These are phyloP conservation scores for Sanghuangporus baumii DNA, from an alignment of 1,284 basidiomycete genomes.

Conservation along the genomic window DNA sequence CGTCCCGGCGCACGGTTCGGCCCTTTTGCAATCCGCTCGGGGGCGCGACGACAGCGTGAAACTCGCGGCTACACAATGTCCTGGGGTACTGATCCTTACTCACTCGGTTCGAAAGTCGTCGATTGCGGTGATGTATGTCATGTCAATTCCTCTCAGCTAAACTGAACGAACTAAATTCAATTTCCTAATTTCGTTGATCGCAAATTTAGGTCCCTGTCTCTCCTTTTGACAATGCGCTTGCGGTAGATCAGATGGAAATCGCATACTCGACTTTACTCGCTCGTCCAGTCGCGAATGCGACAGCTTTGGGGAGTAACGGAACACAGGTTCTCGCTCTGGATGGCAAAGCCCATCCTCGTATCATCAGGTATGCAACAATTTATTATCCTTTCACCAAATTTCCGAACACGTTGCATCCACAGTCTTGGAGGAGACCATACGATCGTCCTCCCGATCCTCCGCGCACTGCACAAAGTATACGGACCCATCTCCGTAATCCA, in stretches of 20 bases:
- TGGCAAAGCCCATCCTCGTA: constrained; percentile 54
- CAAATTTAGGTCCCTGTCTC: constrained; percentile 54
- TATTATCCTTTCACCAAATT: neutral
- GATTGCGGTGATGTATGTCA: constrained; percentile 80
- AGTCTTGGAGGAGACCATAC: constrained; percentile 79
- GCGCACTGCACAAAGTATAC: constrained; percentile 65
- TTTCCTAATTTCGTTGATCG: neutral
- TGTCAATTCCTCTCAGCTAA: neutral
- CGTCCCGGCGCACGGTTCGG: constrained; percentile 78
- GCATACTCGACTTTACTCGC: constrained; percentile 66
- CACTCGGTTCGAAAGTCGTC: constrained; percentile 50
- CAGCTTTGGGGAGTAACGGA: constrained; percentile 24
- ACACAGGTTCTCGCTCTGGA: constrained; percentile 41
- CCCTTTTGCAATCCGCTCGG: constrained; percentile 74
- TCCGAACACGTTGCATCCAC: constrained; percentile 1
- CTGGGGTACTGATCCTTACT: constrained; percentile 66
- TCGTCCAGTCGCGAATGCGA: constrained; percentile 39
- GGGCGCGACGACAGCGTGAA: constrained; percentile 60
- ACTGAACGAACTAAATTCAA: neutral
- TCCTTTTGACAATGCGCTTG: constrained; percentile 70
- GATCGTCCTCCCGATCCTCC: constrained; percentile 71
- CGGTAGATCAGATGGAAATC: constrained; percentile 74
- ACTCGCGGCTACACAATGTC: constrained; percentile 55
- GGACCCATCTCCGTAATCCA: constrained; percentile 77
- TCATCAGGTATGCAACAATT: constrained; percentile 45